Evolutionary conservation across 768 basidiomycete species (phyloP).

Genomic region (Sarcomyxa edulis): DNA sequence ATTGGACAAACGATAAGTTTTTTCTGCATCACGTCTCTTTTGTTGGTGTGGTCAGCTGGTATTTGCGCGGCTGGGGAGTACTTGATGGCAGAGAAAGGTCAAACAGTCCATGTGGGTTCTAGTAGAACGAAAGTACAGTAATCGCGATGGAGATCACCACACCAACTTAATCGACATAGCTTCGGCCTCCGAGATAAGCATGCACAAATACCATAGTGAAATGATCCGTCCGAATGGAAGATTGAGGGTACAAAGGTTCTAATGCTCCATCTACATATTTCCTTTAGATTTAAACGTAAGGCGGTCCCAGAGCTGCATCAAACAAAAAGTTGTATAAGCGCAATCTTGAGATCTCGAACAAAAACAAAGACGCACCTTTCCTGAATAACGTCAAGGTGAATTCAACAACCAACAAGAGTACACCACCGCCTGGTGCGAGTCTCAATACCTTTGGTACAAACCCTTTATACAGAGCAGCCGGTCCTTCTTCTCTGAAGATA

Average conservation of each 20-base stretch:
- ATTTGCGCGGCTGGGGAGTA: constrained; percentile 71
- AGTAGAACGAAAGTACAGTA: too few relatives aligned
- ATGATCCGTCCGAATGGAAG: neutral
- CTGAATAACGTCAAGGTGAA: constrained; percentile 77
- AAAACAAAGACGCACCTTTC: constrained; percentile 39
- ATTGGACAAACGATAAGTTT: constrained; percentile 87
- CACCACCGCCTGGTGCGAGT: constrained; percentile 93
- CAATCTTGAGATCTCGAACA: neutral
- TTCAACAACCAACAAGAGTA: constrained; percentile 90
- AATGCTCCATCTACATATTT: constrained; percentile 1
- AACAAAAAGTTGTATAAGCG: too few relatives aligned
- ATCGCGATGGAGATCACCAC: too few relatives aligned
- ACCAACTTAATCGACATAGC: too few relatives aligned
- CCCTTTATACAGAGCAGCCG: constrained; percentile 86
- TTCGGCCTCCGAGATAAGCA: too few relatives aligned
- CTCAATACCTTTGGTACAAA: constrained; percentile 94
- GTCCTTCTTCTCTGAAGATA: constrained; percentile 84
- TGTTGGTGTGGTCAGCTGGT: constrained; percentile 75
- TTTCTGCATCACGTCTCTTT: constrained; percentile 77
- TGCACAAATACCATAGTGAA: neutral
- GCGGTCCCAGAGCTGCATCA: constrained; percentile 42
- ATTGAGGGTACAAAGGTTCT: neutral
- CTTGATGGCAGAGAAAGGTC: constrained; percentile 58
- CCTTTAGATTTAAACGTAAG: constrained; percentile 36
- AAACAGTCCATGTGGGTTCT: too few relatives aligned